These are phyloP conservation scores for Lantana camara DNA, from an alignment of 257 asterid species.

Conservation along the genomic window DNA sequence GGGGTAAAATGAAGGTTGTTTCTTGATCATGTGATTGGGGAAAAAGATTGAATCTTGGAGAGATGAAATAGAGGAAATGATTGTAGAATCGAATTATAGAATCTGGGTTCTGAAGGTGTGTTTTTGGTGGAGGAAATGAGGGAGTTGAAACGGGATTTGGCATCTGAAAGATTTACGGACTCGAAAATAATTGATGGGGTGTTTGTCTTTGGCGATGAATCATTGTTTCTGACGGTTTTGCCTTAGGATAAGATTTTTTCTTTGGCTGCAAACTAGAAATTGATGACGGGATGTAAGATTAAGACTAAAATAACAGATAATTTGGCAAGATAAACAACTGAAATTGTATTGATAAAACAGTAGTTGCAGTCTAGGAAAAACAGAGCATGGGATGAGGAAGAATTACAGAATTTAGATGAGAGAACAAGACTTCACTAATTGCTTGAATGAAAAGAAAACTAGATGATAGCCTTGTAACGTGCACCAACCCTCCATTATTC, in stretches of 20 bases:
- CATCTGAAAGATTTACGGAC: constrained; percentile 68
- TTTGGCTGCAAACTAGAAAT: constrained; percentile 30
- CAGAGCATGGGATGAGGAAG: too few relatives aligned
- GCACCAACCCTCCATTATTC: too few relatives aligned
- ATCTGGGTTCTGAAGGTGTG: constrained; percentile 56
- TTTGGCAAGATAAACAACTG: too few relatives aligned
- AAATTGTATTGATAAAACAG: too few relatives aligned
- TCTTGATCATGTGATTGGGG: constrained; percentile 77
- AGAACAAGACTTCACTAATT: too few relatives aligned
- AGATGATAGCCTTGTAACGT: too few relatives aligned
- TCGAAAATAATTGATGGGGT: constrained; percentile 46
- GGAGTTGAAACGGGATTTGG: constrained; percentile 73
- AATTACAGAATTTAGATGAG: too few relatives aligned
- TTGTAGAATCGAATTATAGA: constrained; percentile 63
- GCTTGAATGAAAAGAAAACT: too few relatives aligned
- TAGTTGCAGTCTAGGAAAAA: too few relatives aligned
- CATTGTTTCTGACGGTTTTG: constrained; percentile 27
- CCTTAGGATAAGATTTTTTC: constrained; percentile 33
- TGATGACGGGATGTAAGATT: constrained; percentile 27
- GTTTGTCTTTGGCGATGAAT: constrained; percentile 18
- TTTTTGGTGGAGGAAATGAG: constrained; percentile 50
- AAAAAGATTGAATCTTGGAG: constrained; percentile 79
- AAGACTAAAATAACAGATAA: too few relatives aligned
- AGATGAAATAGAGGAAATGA: constrained; percentile 63
- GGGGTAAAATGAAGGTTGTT: constrained; percentile 76